Evolutionary conservation across 352 stramenopile genomes (phyloP).

Genomic region (Pythium angustatum): DNA sequence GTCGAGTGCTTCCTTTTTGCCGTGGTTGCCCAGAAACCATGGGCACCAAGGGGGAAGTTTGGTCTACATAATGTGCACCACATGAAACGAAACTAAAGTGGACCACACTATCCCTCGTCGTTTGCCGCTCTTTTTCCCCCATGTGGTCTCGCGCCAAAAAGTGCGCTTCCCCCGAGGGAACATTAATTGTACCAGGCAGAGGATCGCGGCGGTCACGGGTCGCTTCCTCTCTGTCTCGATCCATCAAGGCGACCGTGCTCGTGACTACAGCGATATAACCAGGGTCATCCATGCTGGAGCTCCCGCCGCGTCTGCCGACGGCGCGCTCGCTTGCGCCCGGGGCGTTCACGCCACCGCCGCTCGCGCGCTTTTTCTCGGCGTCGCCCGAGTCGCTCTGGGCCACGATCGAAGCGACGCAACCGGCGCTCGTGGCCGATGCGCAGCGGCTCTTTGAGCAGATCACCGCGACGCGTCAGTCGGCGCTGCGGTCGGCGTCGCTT

Average conservation of each 20-base stretch:
- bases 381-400: conserved; percentile 34
- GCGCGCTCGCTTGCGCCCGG: background rate
- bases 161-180: conserved; percentile 8
- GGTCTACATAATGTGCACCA: conserved; percentile 12
- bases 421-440: conserved; percentile 25
- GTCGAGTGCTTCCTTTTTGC: conserved; percentile 1
- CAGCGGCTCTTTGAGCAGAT: conserved; percentile 37
- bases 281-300: conserved; percentile 23
- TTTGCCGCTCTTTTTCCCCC: conserved; percentile 25
- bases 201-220: background rate
- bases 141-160: conserved; percentile 31
- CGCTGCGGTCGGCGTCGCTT: conserved; percentile 32
- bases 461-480: conserved; percentile 33
- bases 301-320: conserved; percentile 13
- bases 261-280: too few relatives aligned
- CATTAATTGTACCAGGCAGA: too few relatives aligned
- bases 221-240: background rate
- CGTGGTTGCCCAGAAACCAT: background rate
- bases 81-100: conserved; percentile 11
- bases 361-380: conserved; percentile 30
- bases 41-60: background rate
- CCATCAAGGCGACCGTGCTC: background rate
- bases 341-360: too few relatives aligned
- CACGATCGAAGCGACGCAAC: conserved; percentile 15
- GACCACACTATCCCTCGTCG: conserved; percentile 3